Conservation (phyloP, 2,329 filamentous ascomycete genomes). For the Ilyonectria destructans region DNA sequence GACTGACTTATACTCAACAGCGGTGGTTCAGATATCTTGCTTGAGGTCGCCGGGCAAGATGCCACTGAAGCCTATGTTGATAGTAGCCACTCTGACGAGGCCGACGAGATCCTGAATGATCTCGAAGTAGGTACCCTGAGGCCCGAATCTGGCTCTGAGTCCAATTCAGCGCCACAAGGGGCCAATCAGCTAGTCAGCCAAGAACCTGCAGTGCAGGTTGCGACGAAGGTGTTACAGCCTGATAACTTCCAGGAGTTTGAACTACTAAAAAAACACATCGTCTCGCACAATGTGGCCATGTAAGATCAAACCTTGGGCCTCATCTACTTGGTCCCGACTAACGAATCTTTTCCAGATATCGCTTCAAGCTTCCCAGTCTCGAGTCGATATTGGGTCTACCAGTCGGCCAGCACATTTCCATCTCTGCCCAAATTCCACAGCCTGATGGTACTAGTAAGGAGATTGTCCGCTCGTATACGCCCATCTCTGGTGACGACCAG, state of each 20-base stretch:
- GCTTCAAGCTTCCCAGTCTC: slow-evolving; percentile 86
- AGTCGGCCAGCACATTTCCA: slow-evolving; percentile 99
- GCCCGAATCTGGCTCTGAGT: too few species aligned
- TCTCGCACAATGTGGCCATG: slow-evolving; percentile 99
- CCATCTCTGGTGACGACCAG: slow-evolving; percentile 90
- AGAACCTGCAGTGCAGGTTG: too few species aligned
- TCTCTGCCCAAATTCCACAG: slow-evolving; percentile 82
- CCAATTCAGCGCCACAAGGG: too few species aligned
- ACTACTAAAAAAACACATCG: slow-evolving; percentile 94
- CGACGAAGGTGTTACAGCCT: slow-evolving; percentile 90
- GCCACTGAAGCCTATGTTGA: too few species aligned
- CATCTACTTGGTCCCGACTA: slow-evolving; percentile 7
- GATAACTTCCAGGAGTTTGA: slow-evolving; percentile 92
- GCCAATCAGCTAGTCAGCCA: too few species aligned
- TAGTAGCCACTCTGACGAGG: too few species aligned
- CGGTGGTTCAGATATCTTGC: too few species aligned
- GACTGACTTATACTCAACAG: too few species aligned
- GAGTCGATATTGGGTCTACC: slow-evolving; percentile 92
- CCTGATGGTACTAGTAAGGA: slow-evolving; percentile 83
- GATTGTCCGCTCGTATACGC: slow-evolving; percentile 92
- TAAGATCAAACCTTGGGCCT: slow-evolving; percentile 59
- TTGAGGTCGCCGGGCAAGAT: too few species aligned
- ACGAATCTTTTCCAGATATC: slow-evolving; percentile 75
- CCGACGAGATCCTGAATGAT: too few species aligned
- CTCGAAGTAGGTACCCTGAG: too few species aligned